Conservation (phyloP, 2,329 filamentous ascomycete genomes). For the Pezicula neosporulosa region DNA sequence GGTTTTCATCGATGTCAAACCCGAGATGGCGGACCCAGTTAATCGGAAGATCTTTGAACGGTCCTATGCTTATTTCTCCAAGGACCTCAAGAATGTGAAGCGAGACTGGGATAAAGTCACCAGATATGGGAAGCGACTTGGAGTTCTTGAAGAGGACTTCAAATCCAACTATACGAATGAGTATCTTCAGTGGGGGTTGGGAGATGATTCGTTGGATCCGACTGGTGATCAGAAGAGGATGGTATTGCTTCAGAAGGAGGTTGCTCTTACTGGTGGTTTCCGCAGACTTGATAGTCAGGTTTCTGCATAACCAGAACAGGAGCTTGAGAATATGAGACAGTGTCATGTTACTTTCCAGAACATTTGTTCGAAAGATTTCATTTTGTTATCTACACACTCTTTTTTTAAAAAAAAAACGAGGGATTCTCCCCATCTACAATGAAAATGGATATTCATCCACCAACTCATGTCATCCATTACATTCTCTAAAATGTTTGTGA, state of each 20-base stretch:
- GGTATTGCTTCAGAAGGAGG: conserved; percentile 63
- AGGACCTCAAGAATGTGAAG: conserved; percentile 69
- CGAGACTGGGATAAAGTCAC: conserved; percentile 79
- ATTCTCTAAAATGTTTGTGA: too few relatives aligned
- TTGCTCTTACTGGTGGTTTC: conserved; percentile 65
- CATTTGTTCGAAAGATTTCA: too few relatives aligned
- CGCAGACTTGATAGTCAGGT: conserved; percentile 37
- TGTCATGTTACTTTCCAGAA: too few relatives aligned
- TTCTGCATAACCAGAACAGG: conserved; percentile 3
- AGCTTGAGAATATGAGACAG: too few relatives aligned
- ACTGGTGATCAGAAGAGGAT: conserved; percentile 73
- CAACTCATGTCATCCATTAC: too few relatives aligned
- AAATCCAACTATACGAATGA: conserved; percentile 72
- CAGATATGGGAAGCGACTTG: conserved; percentile 69
- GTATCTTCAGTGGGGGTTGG: conserved; percentile 64
- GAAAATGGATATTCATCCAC: too few relatives aligned
- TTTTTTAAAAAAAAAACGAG: too few relatives aligned
- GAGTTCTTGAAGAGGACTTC: conserved; percentile 61
- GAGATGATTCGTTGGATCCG: conserved; percentile 63
- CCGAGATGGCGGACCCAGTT: conserved; percentile 61
- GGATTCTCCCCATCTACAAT: too few relatives aligned
- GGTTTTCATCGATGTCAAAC: conserved; percentile 71
- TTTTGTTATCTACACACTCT: too few relatives aligned
- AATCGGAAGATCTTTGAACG: conserved; percentile 80
- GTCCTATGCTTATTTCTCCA: conserved; percentile 73